Conservation (phyloP, 306 rosid genomes). For the Abrus precatorius region DNA sequence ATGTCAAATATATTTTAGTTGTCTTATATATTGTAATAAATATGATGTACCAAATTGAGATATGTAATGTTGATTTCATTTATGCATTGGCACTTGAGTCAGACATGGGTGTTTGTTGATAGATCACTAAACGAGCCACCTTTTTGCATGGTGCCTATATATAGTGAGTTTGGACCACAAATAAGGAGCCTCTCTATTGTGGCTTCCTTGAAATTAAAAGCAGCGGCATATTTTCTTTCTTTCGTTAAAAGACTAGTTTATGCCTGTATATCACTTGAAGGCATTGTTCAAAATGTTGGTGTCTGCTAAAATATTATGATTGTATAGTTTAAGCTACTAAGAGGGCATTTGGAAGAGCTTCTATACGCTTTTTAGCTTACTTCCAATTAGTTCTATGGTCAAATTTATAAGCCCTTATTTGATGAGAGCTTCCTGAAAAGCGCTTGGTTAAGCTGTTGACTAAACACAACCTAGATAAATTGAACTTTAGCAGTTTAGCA, state of each 20-base stretch:
- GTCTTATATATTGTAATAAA: neutral
- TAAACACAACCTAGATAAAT: neutral
- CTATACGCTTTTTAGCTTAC: neutral
- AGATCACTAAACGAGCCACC: conserved; percentile 56
- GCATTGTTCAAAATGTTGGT: conserved; percentile 21
- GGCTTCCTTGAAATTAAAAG: conserved; percentile 41
- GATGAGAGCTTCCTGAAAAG: neutral
- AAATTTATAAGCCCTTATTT: neutral
- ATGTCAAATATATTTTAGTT: conserved; percentile 39
- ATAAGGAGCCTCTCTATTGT: conserved; percentile 32
- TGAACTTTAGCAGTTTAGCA: conserved; percentile 2
- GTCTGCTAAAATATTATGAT: conserved; percentile 22
- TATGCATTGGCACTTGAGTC: conserved; percentile 64
- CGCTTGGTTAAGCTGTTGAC: neutral
- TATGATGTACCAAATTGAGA: neutral
- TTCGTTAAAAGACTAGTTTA: neutral
- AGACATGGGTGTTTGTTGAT: conserved; percentile 73
- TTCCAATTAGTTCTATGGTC: neutral
- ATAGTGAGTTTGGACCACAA: conserved; percentile 36
- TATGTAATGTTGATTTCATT: conserved; percentile 17
- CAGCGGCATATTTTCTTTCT: conserved; percentile 35
- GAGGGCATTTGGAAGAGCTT: neutral
- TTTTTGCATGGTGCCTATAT: conserved; percentile 58
- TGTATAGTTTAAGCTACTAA: conserved; percentile 19
- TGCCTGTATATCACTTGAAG: conserved; percentile 46